phyloP scores from a whole-genome alignment of 768 basidiomycete genomes.

The Rhodotorula taiwanensis region DNA sequence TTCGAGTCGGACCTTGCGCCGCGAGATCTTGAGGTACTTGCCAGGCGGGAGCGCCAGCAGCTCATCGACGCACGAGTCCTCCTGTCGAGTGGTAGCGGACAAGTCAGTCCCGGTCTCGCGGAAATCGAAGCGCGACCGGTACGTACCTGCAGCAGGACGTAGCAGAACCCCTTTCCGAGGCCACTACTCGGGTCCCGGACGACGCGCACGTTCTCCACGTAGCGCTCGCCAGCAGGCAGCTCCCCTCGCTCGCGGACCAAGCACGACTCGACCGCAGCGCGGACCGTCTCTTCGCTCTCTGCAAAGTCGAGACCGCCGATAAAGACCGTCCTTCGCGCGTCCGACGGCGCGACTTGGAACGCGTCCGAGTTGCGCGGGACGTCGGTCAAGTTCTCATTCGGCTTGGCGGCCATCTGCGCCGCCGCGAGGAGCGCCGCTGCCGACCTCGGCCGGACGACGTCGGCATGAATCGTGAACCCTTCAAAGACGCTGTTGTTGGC shows the following conservation, averaged over 20 bases:
- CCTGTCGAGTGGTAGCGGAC: no score
- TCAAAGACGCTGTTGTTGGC: constrained; percentile 68
- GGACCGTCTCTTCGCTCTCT: constrained; percentile 78
- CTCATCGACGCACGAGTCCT: constrained; percentile 86
- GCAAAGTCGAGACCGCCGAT: constrained; percentile 91
- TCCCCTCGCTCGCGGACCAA: constrained; percentile 47
- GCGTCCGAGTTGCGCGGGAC: constrained; percentile 33
- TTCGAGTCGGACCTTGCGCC: constrained; percentile 83
- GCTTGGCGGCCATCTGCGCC: constrained; percentile 42
- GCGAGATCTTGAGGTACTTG: constrained; percentile 75
- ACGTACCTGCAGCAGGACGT: constrained; percentile 75
- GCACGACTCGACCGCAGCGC: constrained; percentile 76
- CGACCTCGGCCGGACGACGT: constrained; percentile 52
- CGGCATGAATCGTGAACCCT: constrained; percentile 72
- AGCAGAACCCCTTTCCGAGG: constrained; percentile 90
- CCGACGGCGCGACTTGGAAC: constrained; percentile 45
- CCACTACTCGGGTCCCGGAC: constrained; percentile 84
- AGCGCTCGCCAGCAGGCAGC: constrained; percentile 24
- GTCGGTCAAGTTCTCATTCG: constrained; percentile 43
- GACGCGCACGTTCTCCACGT: constrained; percentile 58
- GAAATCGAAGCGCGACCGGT: no score
- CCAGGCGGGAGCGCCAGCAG: constrained; percentile 67
- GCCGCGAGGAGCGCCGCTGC: constrained; percentile 42
- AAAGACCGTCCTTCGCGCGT: constrained; percentile 78
- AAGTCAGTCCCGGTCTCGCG: no score